Evolutionary conservation across 257 asterid species (phyloP).

Genomic region (Solanum paucissectum): DNA sequence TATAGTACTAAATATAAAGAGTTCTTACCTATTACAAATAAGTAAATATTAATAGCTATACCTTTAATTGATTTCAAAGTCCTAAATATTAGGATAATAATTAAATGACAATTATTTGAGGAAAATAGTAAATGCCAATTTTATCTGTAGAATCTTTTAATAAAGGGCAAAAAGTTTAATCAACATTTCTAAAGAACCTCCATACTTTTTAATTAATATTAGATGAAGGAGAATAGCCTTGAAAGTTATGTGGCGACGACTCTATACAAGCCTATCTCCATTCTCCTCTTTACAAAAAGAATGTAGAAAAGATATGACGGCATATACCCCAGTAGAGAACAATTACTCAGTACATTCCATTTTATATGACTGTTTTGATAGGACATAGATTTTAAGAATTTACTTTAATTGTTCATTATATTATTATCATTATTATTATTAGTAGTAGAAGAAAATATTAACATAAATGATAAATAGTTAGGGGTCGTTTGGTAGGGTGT

Average conservation of each 20-base stretch:
- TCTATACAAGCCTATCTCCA: neutral
- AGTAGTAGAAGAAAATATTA: neutral
- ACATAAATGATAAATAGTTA: neutral
- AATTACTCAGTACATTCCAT: neutral
- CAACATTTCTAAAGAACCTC: neutral
- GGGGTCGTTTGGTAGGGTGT: neutral
- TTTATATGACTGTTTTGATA: neutral
- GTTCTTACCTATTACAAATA: neutral
- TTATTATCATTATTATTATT: neutral
- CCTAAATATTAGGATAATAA: neutral
- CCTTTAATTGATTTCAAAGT: neutral
- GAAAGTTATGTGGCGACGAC: neutral
- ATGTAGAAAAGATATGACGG: neutral
- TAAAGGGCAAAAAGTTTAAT: neutral
- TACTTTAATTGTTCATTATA: neutral
- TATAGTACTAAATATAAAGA: neutral
- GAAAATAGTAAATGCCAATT: neutral
- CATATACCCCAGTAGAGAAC: neutral
- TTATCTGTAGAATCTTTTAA: neutral
- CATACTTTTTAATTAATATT: neutral
- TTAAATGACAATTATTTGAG: neutral
- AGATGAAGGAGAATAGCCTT: neutral
- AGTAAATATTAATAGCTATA: neutral
- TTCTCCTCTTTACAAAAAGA: neutral
- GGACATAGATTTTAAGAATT: neutral